Evolutionary conservation across 805 yeast genomes (phyloP), one percentile per base, ranked within the genome.

Genomic region (Starmera quercuum): DNA sequence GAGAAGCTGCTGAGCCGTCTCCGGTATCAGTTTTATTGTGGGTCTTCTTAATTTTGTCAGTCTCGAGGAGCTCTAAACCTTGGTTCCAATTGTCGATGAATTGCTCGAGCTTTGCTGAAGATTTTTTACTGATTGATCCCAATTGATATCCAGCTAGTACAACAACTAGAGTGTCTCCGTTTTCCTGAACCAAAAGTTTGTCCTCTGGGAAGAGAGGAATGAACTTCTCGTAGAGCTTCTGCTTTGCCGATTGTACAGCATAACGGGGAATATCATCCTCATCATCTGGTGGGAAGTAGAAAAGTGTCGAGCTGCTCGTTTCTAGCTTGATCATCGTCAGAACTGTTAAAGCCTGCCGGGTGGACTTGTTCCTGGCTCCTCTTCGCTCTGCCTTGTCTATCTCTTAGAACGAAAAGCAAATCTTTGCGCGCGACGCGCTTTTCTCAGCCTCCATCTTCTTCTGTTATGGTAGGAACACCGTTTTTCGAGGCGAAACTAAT

Each of bases 221-320:
- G 29, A 47, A 45, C 7, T 39, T 38, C 14, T 42, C 45, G n/a
- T 39, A 35, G 17, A 20, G 29, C 20, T 13, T 26, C 15, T 23
- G 32, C 22, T 26, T 28, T 5, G 14, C 19, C 0, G 37, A 29
- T 28, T 40, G 49, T 2, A 51, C 31, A 4, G 54, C 52, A 29
- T 53, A 53, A 15, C 55, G 40, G 1, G 58, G 56, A 4, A 40
- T 40, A 29, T 50, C 56, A 4, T 49, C 47, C 2, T 31, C 41
- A 8, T 41, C 46, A 13, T 52, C 56, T 1, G 53, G 50, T 4
- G 56, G 53, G 41, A 51, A 51, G 29, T 48, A 49, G 43, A 45
- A 41, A 12, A 52, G 24, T 12, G 32, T 38, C 11, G 45, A 32
- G 8, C 32, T 29, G 14, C 31, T 37, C 8, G 51, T 36, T 16